Base-by-base conservation (phyloP, 192 early-diverging fungal species). In the Ambispora gerdemannii region DNA sequence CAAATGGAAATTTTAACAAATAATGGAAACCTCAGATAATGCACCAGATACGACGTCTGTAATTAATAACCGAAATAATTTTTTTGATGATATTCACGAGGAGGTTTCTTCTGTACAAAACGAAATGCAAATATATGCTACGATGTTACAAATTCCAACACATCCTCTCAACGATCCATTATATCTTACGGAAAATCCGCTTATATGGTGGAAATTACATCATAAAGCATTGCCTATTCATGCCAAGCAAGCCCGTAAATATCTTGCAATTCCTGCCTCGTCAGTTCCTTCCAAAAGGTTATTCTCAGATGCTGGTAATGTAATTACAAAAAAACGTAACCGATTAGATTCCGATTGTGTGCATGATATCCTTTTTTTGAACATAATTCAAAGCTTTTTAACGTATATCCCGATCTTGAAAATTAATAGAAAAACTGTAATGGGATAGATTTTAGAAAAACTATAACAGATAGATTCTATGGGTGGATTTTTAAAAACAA, bases 351-450 rank as follows among this genome's bases (percentile, higher is more conserved):
- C 60, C n/a, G 43, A 63, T 24, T 22, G 34, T 11, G 60, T 1
- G 7, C n/a, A 24, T 22, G 43, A 63, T 38, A 63, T 62, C n/a
- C 34, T 63, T 7, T 63, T 63, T 63, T 36, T 63, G 17, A 63
- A 63, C 10, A 35, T 38, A 63, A 63, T 63, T 28, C 24, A 28
- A 25, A 25, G 6, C 22, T 28, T 24, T 22, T 56, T 56, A 28
- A 56, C 3, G 30, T 56, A 56, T 25, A n/a, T n/a, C n/a, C n/a
- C n/a, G n/a, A n/a, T n/a, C n/a, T n/a, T n/a, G n/a, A n/a, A n/a
- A n/a, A n/a, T n/a, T n/a, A n/a, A n/a, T n/a, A n/a, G n/a, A n/a
- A n/a, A n/a, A n/a, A n/a, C n/a, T n/a, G n/a, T n/a, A n/a, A n/a
- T n/a, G n/a, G n/a, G n/a, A n/a, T n/a, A n/a, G n/a, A n/a, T n/a